Evolutionary conservation across 2,329 filamentous ascomycete genomes (phyloP).

Genomic region (Diplodia scrobiculata): DNA sequence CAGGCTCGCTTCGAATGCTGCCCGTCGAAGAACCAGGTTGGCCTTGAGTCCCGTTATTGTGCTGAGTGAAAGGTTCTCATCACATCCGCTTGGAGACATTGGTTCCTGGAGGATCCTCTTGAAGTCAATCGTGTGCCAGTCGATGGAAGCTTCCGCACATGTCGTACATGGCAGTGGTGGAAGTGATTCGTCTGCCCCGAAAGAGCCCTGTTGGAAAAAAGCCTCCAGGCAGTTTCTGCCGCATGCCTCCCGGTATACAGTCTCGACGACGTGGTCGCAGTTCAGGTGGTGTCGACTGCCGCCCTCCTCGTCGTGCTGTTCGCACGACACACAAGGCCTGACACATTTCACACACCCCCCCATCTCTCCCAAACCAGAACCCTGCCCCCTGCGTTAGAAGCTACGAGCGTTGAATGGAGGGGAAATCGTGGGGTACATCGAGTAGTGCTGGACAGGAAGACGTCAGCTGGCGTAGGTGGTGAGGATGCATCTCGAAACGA

Average conservation of each 20-base stretch:
- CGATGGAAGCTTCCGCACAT: not conserved
- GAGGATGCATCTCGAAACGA: not conserved
- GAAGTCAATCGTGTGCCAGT: not conserved
- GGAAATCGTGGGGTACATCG: not conserved
- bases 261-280: conserved; percentile 6
- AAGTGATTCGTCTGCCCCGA: no score
- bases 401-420: not conserved
- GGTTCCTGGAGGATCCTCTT: not conserved
- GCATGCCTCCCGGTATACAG: not conserved
- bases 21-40: not conserved
- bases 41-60: not conserved
- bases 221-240: not conserved
- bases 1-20: not conserved
- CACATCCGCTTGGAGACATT: not conserved
- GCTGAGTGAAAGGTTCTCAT: not conserved
- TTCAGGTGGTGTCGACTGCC: not conserved
- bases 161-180: not conserved
- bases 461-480: no score
- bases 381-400: not conserved
- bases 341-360: not conserved
- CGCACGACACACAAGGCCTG: not conserved
- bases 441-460: not conserved
- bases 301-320: not conserved
- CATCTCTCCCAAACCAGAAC: not conserved
- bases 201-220: no score